Percentiles rank a stretch among this genome's conserved stretches.
Conservation (phyloP, 768 basidiomycete genomes). For the Kwoniella pini region DNA sequence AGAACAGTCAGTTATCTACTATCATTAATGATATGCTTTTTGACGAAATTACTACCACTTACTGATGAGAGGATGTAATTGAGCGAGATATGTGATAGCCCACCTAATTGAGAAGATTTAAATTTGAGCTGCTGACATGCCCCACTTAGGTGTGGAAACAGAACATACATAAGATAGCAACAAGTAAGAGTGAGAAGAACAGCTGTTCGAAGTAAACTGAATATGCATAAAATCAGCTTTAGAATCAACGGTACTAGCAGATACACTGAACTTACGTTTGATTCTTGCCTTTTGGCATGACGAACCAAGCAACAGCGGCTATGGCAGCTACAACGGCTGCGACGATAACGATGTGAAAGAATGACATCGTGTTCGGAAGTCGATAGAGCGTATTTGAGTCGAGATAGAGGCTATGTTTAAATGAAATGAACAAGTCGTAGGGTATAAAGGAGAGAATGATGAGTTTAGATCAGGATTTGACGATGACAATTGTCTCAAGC, state of each 20-base stretch:
- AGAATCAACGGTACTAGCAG: not conserved
- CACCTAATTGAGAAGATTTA: conserved; percentile 57
- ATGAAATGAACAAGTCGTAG: not conserved
- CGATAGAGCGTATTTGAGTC: too few relatives aligned
- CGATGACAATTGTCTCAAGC: not conserved
- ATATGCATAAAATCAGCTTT: conserved; percentile 18
- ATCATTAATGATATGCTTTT: not conserved
- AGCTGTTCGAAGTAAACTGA: conserved; percentile 77
- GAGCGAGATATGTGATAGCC: conserved; percentile 95
- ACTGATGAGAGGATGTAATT: conserved; percentile 88
- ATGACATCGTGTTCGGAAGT: conserved; percentile 26
- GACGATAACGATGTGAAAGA: conserved; percentile 69
- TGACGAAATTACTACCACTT: conserved; percentile 46
- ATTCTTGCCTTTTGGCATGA: conserved; percentile 80
- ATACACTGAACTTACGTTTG: conserved; percentile 69
- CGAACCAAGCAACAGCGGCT: conserved; percentile 66
- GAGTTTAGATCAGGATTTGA: not conserved
- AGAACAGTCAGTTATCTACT: not conserved
- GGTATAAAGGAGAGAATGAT: not conserved
- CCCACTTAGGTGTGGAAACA: not conserved
- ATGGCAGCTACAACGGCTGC: conserved; percentile 67
- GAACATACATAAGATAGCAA: conserved; percentile 75
- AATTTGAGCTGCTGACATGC: not conserved
- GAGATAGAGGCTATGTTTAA: too few relatives aligned
- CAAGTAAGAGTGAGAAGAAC: conserved; percentile 74